Percentiles rank a stretch among this genome's conserved stretches.
phyloP scores from a whole-genome alignment of 169 alveolate species.

The Sarcocystis neurona region DNA sequence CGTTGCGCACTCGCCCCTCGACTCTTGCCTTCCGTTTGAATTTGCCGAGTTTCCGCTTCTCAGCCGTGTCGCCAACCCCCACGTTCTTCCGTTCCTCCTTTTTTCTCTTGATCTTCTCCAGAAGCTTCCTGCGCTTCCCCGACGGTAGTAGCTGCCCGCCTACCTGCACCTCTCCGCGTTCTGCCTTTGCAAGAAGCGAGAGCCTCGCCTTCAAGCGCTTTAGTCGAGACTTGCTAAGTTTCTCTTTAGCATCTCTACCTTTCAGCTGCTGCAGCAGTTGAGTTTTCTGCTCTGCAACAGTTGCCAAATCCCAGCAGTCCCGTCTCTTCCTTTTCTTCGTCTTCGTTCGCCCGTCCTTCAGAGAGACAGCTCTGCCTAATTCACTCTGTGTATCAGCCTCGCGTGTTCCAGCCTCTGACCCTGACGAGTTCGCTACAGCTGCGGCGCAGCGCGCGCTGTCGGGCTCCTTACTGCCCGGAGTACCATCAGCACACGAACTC shows the following conservation, averaged over 20 bases:
- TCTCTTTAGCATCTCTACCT: background rate
- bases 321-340: conserved; percentile 15
- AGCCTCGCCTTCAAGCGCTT: conserved; percentile 15
- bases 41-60: background rate
- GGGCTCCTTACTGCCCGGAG: background rate
- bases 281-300: background rate
- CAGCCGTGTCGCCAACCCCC: background rate
- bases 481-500: background rate
- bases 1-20: no score
- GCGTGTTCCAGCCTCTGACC: background rate
- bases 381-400: background rate
- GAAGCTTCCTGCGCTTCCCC: background rate
- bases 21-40: background rate
- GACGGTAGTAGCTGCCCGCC: conserved; percentile 19
- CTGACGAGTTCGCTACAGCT: background rate
- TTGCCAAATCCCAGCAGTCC: conserved; percentile 10
- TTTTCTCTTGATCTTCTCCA: background rate
- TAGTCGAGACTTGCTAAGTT: background rate
- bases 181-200: conserved; percentile 29
- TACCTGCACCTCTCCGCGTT: conserved; percentile 7
- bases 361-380: background rate
- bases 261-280: conserved; percentile 8
- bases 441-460: background rate
- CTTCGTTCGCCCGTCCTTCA: no score
- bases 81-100: background rate